Evolutionary conservation across 768 basidiomycete genomes (phyloP), one percentile per base, ranked within the genome.

Genomic region (Asterophora parasitica): DNA sequence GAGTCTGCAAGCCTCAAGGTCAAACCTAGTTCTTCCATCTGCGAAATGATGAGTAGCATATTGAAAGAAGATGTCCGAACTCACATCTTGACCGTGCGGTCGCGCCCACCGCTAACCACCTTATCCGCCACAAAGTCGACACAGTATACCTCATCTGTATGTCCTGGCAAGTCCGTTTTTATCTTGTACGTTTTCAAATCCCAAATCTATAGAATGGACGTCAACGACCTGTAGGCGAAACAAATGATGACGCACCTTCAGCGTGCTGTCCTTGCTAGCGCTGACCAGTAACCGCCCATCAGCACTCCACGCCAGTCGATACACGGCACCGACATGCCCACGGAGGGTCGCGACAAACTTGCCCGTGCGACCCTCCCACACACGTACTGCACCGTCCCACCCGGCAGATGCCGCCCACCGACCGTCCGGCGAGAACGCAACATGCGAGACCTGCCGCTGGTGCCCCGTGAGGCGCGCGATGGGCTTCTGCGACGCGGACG

Each of bases 81-180:
- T 56, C 61, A 96, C 91, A 98, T 97, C 70, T 96, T 96, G 9
- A 97, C 82, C 15, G 81, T 86, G 58, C 82, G 80, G 68, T 98
- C 95, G 36, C 88, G 72, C 11, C 95, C 95, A n/a, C 94, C 95
- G 61, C 92, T 95, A 54, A 96, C 92, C n/a, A 97, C 79, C 65
- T 99, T 99, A 70, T 99, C 95, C 0, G 93, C 94, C 1, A 99
- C 94, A 62, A 96, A 99, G 66, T 98, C 95, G 12, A 99, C 95
- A 60, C 95, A 97, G 68, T 97, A 98, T 30, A 99, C 94, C 64
- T 99, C 95, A 56, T 99, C 95, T 1, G 88, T 89, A 63, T 99
- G 95, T 15, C 95, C 95, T 0, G 93, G 92, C 13, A 99, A 80
- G 64, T 99, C 95, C 6, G 79, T 82, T 61, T 91, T 88, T 52